These are phyloP conservation scores for Lagerstroemia fauriei DNA, from an alignment of 441 rosid species.

Conservation along the genomic window DNA sequence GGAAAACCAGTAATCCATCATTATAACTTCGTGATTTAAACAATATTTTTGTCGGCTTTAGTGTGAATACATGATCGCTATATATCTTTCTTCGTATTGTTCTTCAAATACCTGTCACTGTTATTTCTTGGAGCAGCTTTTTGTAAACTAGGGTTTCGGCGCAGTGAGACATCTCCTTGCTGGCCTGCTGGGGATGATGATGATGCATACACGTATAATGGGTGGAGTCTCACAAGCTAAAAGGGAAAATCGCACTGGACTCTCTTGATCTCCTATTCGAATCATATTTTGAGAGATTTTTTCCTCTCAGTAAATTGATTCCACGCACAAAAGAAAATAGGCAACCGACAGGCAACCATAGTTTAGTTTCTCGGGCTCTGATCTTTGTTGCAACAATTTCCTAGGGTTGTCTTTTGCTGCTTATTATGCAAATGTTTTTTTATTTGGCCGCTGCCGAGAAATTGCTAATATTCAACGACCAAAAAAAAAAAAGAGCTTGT, in stretches of 20 bases:
- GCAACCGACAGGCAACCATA: background rate
- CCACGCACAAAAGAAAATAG: too few species aligned
- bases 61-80: background rate
- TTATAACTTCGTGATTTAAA: too few species aligned
- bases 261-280: too few species aligned
- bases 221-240: background rate
- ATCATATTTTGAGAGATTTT: too few species aligned
- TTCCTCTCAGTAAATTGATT: too few species aligned
- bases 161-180: background rate
- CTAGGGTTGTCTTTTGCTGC: slow-evolving; percentile 12
- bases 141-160: background rate
- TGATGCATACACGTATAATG: background rate
- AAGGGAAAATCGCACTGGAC: background rate
- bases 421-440: background rate
- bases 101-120: too few species aligned
- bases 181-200: background rate
- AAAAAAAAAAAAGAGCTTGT: background rate
- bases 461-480: background rate
- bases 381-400: slow-evolving; percentile 15
- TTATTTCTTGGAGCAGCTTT: too few species aligned
- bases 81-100: too few species aligned
- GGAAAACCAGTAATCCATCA: background rate
- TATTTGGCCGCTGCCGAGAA: background rate
- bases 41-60: background rate
- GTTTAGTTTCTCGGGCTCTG: slow-evolving; percentile 1